Percentiles rank a stretch among this genome's conserved stretches.
Evolutionary conservation across 345 rosid species (phyloP).

Genomic region (Eucalyptus decipiens): DNA sequence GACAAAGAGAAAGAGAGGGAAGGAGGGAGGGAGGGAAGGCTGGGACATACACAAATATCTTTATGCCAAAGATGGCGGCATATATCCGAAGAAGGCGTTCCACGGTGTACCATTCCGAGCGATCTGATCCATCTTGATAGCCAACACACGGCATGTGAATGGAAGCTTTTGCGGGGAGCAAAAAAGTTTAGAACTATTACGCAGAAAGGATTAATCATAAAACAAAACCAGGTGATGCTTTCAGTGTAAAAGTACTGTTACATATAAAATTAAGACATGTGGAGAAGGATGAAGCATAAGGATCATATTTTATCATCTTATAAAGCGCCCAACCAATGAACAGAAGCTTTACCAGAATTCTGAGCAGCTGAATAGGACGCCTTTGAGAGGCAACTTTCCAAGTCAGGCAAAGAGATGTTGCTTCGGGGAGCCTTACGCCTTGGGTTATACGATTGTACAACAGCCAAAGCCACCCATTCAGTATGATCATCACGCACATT

Average conservation of each 20-base stretch:
- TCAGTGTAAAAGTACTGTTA: background rate
- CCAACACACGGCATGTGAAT: slow-evolving; percentile 90
- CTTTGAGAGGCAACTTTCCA: slow-evolving; percentile 70
- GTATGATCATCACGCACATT: slow-evolving; percentile 6
- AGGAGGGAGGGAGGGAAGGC: too few relatives aligned
- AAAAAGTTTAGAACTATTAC: background rate
- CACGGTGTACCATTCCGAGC: slow-evolving; percentile 74
- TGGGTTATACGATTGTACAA: slow-evolving; percentile 64
- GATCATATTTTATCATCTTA: background rate
- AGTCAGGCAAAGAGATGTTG: slow-evolving; percentile 48
- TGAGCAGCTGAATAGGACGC: slow-evolving; percentile 57
- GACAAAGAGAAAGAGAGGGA: too few relatives aligned
- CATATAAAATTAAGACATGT: background rate
- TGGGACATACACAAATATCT: too few relatives aligned
- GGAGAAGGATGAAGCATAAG: background rate
- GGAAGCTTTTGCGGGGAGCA: slow-evolving; percentile 25
- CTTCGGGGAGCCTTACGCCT: slow-evolving; percentile 61
- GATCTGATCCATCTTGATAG: slow-evolving; percentile 59
- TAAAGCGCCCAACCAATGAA: background rate
- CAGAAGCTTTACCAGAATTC: slow-evolving; percentile 33
- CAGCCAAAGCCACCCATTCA: slow-evolving; percentile 70
- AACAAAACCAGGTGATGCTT: background rate
- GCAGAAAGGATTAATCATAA: background rate
- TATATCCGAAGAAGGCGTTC: slow-evolving; percentile 58
- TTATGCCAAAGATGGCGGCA: too few relatives aligned